These are phyloP conservation scores for Pythium biforme DNA, from an alignment of 352 stramenopile genomes.

Conservation along the genomic window DNA sequence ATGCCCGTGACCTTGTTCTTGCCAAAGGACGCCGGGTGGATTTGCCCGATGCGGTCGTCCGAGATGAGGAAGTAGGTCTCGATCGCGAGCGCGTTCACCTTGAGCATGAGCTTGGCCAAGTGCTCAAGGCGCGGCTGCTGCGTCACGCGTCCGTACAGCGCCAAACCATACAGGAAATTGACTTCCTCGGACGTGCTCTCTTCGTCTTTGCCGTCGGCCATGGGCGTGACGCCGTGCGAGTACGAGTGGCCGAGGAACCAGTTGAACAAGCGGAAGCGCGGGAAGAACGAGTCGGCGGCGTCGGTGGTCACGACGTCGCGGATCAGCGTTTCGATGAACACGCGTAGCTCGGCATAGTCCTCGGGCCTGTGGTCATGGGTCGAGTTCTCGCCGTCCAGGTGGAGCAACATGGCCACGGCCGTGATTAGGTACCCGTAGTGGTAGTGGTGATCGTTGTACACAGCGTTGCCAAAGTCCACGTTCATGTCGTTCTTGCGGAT, in stretches of 20 bases:
- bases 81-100: constrained; percentile 56
- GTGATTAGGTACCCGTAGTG: constrained; percentile 75
- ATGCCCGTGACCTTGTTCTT: constrained; percentile 63
- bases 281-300: constrained; percentile 46
- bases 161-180: constrained; percentile 59
- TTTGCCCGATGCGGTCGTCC: constrained; percentile 41
- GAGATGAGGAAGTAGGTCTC: constrained; percentile 70
- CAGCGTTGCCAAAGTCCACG: constrained; percentile 69
- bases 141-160: constrained; percentile 54
- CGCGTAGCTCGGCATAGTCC: constrained; percentile 24
- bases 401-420: constrained; percentile 39
- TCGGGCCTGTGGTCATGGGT: constrained; percentile 39
- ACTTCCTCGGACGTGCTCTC: constrained; percentile 73
- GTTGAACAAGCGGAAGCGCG: constrained; percentile 62
- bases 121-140: constrained; percentile 31
- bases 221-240: constrained; percentile 63
- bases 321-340: constrained; percentile 34
- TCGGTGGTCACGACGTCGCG: constrained; percentile 55
- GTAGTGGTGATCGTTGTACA: constrained; percentile 80
- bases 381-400: constrained; percentile 31
- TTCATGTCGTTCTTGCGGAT: constrained; percentile 55
- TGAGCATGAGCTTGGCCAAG: constrained; percentile 56
- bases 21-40: constrained; percentile 44
- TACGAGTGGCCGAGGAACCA: constrained; percentile 73
- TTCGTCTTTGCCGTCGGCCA: constrained; percentile 70